A percentile compares a stretch with the other conserved stretches of the same genome.
These are phyloP conservation scores for Trametes cubensis DNA, from an alignment of 768 basidiomycete species.

Conservation along the genomic window DNA sequence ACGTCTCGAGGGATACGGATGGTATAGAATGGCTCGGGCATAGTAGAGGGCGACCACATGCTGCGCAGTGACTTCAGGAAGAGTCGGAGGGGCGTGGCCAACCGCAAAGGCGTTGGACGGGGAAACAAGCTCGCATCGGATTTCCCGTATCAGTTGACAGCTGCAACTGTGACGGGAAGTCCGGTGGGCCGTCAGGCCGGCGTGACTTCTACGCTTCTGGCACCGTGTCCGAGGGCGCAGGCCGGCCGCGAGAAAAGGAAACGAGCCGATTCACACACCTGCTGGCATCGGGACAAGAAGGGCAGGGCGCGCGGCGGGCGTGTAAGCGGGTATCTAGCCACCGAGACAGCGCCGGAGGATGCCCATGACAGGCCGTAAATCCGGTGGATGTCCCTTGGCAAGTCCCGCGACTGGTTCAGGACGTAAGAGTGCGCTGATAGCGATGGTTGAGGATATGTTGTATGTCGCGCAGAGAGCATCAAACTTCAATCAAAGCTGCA, in stretches of 20 bases:
- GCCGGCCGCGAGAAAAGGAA: conserved; percentile 21
- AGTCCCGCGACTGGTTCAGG: background rate
- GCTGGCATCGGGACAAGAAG: conserved; percentile 19
- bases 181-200: conserved; percentile 20
- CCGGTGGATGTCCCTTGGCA: background rate
- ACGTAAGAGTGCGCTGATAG: background rate
- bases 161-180: conserved; percentile 21
- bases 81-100: background rate
- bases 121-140: conserved; percentile 21
- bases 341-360: background rate
- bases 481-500: conserved; percentile 22
- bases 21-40: conserved; percentile 17
- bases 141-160: conserved; percentile 23
- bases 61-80: conserved; percentile 17
- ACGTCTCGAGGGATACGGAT: conserved; percentile 6
- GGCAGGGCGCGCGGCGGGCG: conserved; percentile 17
- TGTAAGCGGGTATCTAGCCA: conserved; percentile 6
- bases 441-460: background rate
- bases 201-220: conserved; percentile 11
- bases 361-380: background rate
- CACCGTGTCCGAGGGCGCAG: conserved; percentile 13
- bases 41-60: conserved; percentile 14
- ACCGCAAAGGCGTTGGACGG: conserved; percentile 2
- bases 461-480: conserved; percentile 7
- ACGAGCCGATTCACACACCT: conserved; percentile 24